Percentiles rank a stretch among this genome's conserved stretches.
These are phyloP conservation scores for Chaetomium tenue DNA, from an alignment of 495 filamentous ascomycete species.

Conservation along the genomic window DNA sequence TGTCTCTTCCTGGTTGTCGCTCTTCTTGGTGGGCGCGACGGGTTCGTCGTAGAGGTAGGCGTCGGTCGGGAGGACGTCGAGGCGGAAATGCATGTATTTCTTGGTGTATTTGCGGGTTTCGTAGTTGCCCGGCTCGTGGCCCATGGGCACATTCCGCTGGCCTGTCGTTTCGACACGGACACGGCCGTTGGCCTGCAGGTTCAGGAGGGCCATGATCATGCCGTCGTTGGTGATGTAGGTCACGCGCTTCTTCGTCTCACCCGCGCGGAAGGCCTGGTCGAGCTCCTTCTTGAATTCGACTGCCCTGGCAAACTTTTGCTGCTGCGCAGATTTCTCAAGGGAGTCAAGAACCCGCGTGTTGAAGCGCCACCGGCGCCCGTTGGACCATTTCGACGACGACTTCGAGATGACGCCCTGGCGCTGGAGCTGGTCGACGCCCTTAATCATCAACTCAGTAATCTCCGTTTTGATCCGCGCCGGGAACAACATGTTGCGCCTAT, in stretches of 20 bases:
- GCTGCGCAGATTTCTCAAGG: slow-evolving; percentile 49
- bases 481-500: slow-evolving; percentile 40
- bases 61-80: slow-evolving; percentile 58
- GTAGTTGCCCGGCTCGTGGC: slow-evolving; percentile 70
- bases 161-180: slow-evolving; percentile 56
- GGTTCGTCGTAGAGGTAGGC: slow-evolving; percentile 62
- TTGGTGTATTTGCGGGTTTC: slow-evolving; percentile 69
- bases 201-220: slow-evolving; percentile 65
- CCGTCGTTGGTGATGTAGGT: slow-evolving; percentile 59
- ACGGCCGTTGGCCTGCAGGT: slow-evolving; percentile 61
- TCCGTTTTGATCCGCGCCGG: slow-evolving; percentile 36
- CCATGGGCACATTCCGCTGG: slow-evolving; percentile 66
- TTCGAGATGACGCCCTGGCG: slow-evolving; percentile 59
- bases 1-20: background rate
- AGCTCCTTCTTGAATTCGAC: slow-evolving; percentile 58
- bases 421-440: slow-evolving; percentile 58
- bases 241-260: slow-evolving; percentile 34
- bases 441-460: slow-evolving; percentile 48
- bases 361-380: slow-evolving; percentile 56
- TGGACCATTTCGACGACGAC: slow-evolving; percentile 55
- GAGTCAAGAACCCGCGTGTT: slow-evolving; percentile 55
- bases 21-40: background rate
- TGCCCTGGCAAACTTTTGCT: slow-evolving; percentile 52
- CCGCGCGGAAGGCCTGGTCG: slow-evolving; percentile 52
- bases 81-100: slow-evolving; percentile 56